Base-by-base conservation (phyloP, 2,329 filamentous ascomycete species). In the Colletotrichum tropicicola region DNA sequence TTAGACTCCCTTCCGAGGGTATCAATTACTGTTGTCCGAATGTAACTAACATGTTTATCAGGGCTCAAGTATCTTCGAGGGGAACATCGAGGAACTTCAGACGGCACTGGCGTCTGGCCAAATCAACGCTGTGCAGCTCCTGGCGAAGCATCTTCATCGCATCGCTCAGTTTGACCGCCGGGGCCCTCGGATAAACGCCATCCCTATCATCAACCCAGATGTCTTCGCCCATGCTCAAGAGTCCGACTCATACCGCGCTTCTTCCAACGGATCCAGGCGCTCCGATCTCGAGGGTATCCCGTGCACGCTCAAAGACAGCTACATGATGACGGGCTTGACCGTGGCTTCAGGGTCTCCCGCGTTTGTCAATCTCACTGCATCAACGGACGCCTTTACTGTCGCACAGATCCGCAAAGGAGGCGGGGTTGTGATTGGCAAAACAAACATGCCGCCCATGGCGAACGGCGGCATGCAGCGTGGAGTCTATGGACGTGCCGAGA, bases 381-480 rank as follows among this genome's bases (percentile, higher is more conserved):
- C 77, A 10, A 78, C 84, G 51, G 85, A 89, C 70, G 84, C 85
- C 2, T 82, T 82, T 9, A 80, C 82, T 6, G 84, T 85, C 0
- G 69, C 77, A 17, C 73, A 75, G 12, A 74, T 89, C 6, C 77
- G 80, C 5, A 74, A 79, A 19, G 82, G 82, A 1, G 85, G 85
- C 2, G 83, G 80, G 0, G 75, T 87, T 1, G 71, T 86, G 13
- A 74, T 87, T 0, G 87, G 87, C 0, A 80, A 82, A 47, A 87
- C 87, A 1, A 89, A 77, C 12, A 87, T 86, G 79, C 83, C 83
- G 0, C 82, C 86, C 0, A 87, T 88, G 84, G 86, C 86, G 10
- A 81, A 82, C 21, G 85, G 85, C 0, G 86, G 87, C 0, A 87
- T 86, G 80, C 85, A 87, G 63, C 77, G 86, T 7, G 86, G 86